A percentile compares a stretch with the other conserved stretches of the same genome.
Evolutionary conservation across 2,329 filamentous ascomycete species (phyloP).

Genomic region (Fusarium papillatum): DNA sequence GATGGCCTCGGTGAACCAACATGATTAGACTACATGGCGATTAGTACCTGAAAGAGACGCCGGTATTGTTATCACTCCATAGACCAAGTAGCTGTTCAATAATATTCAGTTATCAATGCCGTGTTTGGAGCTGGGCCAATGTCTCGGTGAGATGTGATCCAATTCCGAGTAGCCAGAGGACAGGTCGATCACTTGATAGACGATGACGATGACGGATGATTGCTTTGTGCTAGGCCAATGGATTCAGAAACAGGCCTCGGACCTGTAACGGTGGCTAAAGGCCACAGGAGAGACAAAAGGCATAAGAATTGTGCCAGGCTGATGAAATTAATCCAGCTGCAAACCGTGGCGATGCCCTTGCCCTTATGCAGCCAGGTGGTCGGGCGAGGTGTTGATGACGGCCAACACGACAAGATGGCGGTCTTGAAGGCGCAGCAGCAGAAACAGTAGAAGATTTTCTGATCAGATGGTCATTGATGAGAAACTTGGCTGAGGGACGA

Average conservation of each 20-base stretch:
- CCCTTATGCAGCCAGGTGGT: constrained; percentile 21
- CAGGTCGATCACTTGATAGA: neutral
- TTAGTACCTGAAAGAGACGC: constrained; percentile 27
- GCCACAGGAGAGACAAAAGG: neutral
- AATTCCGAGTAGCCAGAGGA: neutral
- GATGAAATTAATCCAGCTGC: neutral
- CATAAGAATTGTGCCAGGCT: neutral
- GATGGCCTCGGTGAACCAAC: neutral
- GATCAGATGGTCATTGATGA: constrained; percentile 4
- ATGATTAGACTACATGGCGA: constrained; percentile 3
- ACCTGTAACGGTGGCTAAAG: neutral
- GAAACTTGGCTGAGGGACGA: neutral
- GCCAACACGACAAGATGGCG: neutral
- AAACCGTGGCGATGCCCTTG: constrained; percentile 4
- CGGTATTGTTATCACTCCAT: constrained; percentile 34
- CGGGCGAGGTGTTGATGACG: neutral
- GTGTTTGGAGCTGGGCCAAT: neutral
- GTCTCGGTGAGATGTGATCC: neutral
- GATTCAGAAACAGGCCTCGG: neutral
- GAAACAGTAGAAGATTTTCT: neutral
- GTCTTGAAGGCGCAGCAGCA: constrained; percentile 5
- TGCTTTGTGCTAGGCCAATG: neutral
- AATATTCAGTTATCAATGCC: constrained; percentile 11
- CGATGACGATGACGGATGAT: neutral
- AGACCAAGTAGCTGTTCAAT: constrained; percentile 14